These are phyloP conservation scores for Thalassiosira exigua DNA, from an alignment of 352 stramenopile genomes.

Conservation along the genomic window DNA sequence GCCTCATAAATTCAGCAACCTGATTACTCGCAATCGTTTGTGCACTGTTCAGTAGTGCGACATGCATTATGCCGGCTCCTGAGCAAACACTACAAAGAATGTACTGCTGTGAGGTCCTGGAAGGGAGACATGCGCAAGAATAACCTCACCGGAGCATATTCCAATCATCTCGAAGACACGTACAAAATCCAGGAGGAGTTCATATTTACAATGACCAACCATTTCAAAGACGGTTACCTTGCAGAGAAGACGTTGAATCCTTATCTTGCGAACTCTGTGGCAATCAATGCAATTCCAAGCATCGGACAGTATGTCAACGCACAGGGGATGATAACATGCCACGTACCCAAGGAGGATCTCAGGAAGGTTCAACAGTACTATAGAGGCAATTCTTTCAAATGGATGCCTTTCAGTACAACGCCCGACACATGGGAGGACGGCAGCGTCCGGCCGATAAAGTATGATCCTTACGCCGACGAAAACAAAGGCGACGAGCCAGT, in stretches of 20 bases:
- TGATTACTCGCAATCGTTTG: too few species aligned
- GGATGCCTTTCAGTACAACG: conserved; percentile 44
- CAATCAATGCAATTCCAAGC: conserved; percentile 18
- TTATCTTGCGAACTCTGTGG: conserved; percentile 26
- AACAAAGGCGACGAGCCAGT: conserved; percentile 11
- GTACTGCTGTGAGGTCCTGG: conserved; percentile 7
- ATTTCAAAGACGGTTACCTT: conserved; percentile 31
- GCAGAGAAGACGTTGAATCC: conserved; percentile 31
- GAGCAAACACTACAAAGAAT: conserved; percentile 23
- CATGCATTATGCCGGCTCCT: conserved; percentile 31
- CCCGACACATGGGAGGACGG: conserved; percentile 17
- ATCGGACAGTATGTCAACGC: conserved; percentile 32
- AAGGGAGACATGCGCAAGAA: neutral
- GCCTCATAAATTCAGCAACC: too few species aligned
- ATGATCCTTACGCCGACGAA: conserved; percentile 18
- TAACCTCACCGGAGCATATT: neutral
- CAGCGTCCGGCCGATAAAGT: conserved; percentile 18
- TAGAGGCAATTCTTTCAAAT: conserved; percentile 9
- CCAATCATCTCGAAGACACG: too few species aligned
- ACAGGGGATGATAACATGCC: conserved; percentile 10
- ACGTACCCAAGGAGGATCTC: conserved; percentile 6
- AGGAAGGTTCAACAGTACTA: conserved; percentile 18
- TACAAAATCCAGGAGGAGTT: conserved; percentile 27
- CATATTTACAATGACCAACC: conserved; percentile 35
- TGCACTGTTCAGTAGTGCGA: too few species aligned